A percentile compares a stretch with the other conserved stretches of the same genome.
These are phyloP conservation scores for Peniophora sp. DNA, from an alignment of 1,284 basidiomycete genomes.

Conservation along the genomic window DNA sequence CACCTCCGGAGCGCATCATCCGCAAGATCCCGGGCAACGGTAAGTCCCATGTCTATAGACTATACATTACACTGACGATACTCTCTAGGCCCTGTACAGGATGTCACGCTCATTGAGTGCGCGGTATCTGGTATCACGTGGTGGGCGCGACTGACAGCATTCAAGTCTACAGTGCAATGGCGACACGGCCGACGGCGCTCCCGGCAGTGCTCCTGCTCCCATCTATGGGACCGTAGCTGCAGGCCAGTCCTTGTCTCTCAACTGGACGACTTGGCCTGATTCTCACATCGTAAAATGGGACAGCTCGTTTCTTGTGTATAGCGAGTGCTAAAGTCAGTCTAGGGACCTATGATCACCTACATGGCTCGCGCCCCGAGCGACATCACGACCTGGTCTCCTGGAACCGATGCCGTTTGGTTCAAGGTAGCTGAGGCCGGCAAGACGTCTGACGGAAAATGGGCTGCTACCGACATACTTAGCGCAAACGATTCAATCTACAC, in stretches of 20 bases:
- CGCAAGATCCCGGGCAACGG: conserved; percentile 40
- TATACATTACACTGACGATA: conserved; percentile 13
- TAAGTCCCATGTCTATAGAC: conserved; percentile 10
- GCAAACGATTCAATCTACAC: conserved; percentile 33
- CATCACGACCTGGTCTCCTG: conserved; percentile 37
- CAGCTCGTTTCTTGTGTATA: neutral
- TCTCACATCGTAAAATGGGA: conserved; percentile 25
- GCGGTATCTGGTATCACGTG: neutral
- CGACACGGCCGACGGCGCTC: conserved; percentile 26
- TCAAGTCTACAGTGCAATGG: conserved; percentile 36
- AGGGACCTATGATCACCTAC: conserved; percentile 41
- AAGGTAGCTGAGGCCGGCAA: conserved; percentile 29
- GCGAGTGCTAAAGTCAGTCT: neutral
- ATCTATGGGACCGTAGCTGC: conserved; percentile 35
- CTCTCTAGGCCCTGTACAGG: conserved; percentile 15
- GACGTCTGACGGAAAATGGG: conserved; percentile 34
- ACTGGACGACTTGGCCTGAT: conserved; percentile 45
- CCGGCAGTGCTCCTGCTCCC: conserved; percentile 33
- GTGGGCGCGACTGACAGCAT: neutral
- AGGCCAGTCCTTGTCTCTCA: conserved; percentile 31
- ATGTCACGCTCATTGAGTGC: conserved; percentile 23
- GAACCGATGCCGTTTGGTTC: conserved; percentile 25
- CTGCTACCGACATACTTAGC: conserved; percentile 31
- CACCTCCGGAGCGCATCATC: conserved; percentile 35
- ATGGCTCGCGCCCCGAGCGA: conserved; percentile 36